Conservation (phyloP, 1,284 basidiomycete genomes). For the Ustilago crameri region DNA sequence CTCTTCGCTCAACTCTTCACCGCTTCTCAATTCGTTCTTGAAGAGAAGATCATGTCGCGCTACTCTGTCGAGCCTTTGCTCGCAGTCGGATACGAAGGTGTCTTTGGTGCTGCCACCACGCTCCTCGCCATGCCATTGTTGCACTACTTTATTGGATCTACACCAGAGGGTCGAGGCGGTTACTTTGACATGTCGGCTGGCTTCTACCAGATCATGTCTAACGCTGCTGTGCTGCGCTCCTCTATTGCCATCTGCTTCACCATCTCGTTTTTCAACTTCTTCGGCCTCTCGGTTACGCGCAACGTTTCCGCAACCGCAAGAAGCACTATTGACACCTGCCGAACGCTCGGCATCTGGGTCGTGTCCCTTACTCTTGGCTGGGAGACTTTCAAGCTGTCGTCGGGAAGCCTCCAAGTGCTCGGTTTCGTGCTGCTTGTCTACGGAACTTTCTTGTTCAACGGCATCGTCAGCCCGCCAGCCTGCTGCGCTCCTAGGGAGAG, state of each 20-base stretch:
- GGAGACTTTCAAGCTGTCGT: constrained; percentile 86
- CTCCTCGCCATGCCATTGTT: constrained; percentile 80
- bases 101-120: constrained; percentile 86
- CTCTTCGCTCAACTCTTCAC: constrained; percentile 97
- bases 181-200: constrained; percentile 93
- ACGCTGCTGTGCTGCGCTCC: constrained; percentile 80
- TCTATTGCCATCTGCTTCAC: constrained; percentile 73
- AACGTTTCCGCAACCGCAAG: constrained; percentile 68
- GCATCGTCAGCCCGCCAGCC: constrained; percentile 55
- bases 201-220: constrained; percentile 86
- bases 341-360: constrained; percentile 84
- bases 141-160: constrained; percentile 71
- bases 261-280: constrained; percentile 96
- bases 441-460: constrained; percentile 70
- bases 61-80: constrained; percentile 90
- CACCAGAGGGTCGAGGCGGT: constrained; percentile 73
- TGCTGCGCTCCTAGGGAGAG: constrained; percentile 23
- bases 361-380: constrained; percentile 74
- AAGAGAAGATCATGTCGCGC: constrained; percentile 81
- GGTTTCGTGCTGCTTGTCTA: constrained; percentile 92
- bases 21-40: constrained; percentile 91
- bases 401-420: constrained; percentile 83
- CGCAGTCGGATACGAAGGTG: constrained; percentile 92
- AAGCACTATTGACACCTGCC: constrained; percentile 88
- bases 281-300: constrained; percentile 88